Evolutionary conservation across 306 rosid species (phyloP).

Genomic region (Datisca glomerata): DNA sequence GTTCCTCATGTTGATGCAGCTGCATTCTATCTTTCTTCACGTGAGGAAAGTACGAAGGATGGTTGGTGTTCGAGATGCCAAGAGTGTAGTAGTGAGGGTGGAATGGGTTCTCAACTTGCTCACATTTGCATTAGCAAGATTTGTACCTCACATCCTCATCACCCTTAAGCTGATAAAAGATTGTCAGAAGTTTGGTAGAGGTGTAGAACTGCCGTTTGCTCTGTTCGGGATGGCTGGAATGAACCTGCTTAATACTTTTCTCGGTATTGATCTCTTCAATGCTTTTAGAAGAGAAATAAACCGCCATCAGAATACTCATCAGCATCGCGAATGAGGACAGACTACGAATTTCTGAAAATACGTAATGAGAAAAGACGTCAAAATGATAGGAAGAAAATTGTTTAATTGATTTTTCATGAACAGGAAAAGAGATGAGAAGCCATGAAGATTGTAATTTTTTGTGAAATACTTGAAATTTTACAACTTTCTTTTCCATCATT

Average conservation of each 20-base stretch:
- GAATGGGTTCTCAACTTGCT: slow-evolving; percentile 86
- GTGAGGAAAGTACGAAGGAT: slow-evolving; percentile 68
- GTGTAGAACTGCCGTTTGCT: slow-evolving; percentile 85
- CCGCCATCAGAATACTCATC: slow-evolving; percentile 10
- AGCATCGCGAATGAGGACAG: slow-evolving; percentile 45
- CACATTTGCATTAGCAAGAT: slow-evolving; percentile 58
- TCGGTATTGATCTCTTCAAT: slow-evolving; percentile 72
- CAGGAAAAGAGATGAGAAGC: no score
- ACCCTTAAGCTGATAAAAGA: slow-evolving; percentile 65
- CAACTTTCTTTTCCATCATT: no score
- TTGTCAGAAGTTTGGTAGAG: slow-evolving; percentile 56
- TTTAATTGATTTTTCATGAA: no score
- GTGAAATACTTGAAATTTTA: no score
- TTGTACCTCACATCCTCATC: slow-evolving; percentile 55
- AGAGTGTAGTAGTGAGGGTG: slow-evolving; percentile 33
- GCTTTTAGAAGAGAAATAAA: slow-evolving; percentile 61
- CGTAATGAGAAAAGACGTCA: no score
- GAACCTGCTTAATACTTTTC: slow-evolving; percentile 68
- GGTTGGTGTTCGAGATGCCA: slow-evolving; percentile 57
- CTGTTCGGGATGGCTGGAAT: slow-evolving; percentile 81
- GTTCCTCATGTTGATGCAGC: slow-evolving; percentile 37
- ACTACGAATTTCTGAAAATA: no score
- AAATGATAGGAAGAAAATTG: no score
- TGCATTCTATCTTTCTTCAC: slow-evolving; percentile 83
- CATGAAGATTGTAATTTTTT: no score